Evolutionary conservation across 1,139 yeast genomes (phyloP).

Genomic region (Diutina neorugosa): DNA sequence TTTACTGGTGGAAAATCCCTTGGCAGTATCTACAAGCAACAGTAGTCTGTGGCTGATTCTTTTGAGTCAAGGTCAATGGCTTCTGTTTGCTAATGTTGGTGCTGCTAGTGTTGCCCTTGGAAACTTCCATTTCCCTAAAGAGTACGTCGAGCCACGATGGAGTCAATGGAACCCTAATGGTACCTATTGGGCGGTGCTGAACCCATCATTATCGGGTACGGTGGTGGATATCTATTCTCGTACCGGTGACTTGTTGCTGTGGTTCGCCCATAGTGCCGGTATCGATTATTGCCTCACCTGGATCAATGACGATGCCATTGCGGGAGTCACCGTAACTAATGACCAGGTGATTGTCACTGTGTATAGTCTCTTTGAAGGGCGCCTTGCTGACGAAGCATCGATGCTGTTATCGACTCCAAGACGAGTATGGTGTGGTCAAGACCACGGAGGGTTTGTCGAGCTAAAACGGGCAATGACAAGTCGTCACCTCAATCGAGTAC

Average conservation of each 20-base stretch:
- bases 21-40: neutral
- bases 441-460: neutral
- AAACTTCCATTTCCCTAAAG: neutral
- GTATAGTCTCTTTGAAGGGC: neutral
- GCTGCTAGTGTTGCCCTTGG: neutral
- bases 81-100: neutral
- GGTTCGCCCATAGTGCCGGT: neutral
- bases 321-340: neutral
- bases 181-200: neutral
- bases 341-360: neutral
- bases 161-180: neutral
- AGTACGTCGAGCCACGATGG: neutral
- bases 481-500: neutral
- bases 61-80: neutral
- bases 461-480: neutral
- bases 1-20: neutral
- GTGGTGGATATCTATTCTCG: neutral
- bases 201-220: neutral
- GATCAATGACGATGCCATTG: neutral
- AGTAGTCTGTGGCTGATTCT: neutral
- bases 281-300: neutral
- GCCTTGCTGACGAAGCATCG: neutral
- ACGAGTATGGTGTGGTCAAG: neutral
- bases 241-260: neutral
- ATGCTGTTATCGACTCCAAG: neutral